A percentile compares a stretch with the other conserved stretches of the same genome.
Evolutionary conservation across 2,329 filamentous ascomycete species (phyloP).

Genomic region (Ceratocystis alfenasii): DNA sequence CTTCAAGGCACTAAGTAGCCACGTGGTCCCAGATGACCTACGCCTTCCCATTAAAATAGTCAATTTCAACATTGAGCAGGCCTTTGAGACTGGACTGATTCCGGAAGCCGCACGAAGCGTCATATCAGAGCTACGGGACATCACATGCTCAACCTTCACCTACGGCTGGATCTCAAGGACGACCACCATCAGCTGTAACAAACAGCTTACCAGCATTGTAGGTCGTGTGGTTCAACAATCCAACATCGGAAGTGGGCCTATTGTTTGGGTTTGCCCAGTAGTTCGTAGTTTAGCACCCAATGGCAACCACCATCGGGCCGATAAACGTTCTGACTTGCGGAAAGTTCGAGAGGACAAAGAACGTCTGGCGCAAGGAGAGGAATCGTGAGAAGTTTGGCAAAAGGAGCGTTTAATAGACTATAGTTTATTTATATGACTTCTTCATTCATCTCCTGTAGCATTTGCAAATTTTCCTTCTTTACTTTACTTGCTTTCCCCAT

Average conservation of each 20-base stretch:
- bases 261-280: slow-evolving; percentile 10
- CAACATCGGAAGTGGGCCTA: slow-evolving; percentile 1
- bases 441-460: too few relatives aligned
- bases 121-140: not conserved
- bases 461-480: too few relatives aligned
- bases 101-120: not conserved
- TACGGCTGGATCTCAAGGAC: slow-evolving; percentile 6
- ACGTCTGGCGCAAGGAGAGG: too few relatives aligned
- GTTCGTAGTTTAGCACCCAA: slow-evolving; percentile 12
- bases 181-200: slow-evolving; percentile 12
- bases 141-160: slow-evolving; percentile 11
- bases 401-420: not conserved
- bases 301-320: slow-evolving; percentile 6
- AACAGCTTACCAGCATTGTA: slow-evolving; percentile 9
- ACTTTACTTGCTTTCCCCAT: too few relatives aligned
- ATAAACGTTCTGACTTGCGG: not conserved
- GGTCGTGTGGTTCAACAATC: slow-evolving; percentile 10
- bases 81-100: not conserved
- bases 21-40: not conserved
- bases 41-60: slow-evolving; percentile 5
- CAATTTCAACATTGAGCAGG: not conserved
- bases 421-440: slow-evolving; percentile 1
- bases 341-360: slow-evolving; percentile 5
- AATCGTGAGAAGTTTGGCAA: not conserved
- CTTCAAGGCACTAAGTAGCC: not conserved